Evolutionary conservation across 1,284 basidiomycete species (phyloP).

Genomic region (Trametes sp.): DNA sequence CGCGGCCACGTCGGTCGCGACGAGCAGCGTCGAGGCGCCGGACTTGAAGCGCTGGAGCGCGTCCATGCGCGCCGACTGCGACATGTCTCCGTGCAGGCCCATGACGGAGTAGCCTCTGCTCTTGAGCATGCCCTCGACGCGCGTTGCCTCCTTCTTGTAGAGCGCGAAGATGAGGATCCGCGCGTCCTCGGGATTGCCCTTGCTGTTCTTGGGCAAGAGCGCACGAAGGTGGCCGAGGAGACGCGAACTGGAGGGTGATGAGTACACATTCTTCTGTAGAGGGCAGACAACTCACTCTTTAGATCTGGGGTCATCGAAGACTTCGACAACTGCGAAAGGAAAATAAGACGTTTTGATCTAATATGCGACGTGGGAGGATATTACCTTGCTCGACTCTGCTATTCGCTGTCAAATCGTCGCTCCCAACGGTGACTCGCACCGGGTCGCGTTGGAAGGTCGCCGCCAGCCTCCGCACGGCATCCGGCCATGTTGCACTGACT

Average conservation of each 20-base stretch:
- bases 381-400: slow-evolving; percentile 81
- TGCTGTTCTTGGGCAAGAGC: slow-evolving; percentile 71
- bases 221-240: slow-evolving; percentile 69
- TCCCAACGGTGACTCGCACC: slow-evolving; percentile 93
- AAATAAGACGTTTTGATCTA: neutral
- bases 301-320: slow-evolving; percentile 86
- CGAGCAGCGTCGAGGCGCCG: slow-evolving; percentile 85
- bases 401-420: slow-evolving; percentile 95
- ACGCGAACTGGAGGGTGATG: slow-evolving; percentile 58
- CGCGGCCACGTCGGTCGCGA: slow-evolving; percentile 98
- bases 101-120: slow-evolving; percentile 87
- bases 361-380: slow-evolving; percentile 6
- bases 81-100: slow-evolving; percentile 92
- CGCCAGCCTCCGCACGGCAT: slow-evolving; percentile 94
- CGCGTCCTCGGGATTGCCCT: slow-evolving; percentile 57
- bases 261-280: neutral
- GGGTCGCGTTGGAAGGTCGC: slow-evolving; percentile 89
- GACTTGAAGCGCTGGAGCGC: slow-evolving; percentile 92
- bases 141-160: slow-evolving; percentile 97
- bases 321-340: slow-evolving; percentile 69
- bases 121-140: slow-evolving; percentile 85
- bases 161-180: slow-evolving; percentile 94
- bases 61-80: slow-evolving; percentile 86
- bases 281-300: slow-evolving; percentile 75
- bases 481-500: slow-evolving; percentile 99